Base-by-base conservation (phyloP, 1,284 basidiomycete genomes). In the Puccinia triticina region DNA sequence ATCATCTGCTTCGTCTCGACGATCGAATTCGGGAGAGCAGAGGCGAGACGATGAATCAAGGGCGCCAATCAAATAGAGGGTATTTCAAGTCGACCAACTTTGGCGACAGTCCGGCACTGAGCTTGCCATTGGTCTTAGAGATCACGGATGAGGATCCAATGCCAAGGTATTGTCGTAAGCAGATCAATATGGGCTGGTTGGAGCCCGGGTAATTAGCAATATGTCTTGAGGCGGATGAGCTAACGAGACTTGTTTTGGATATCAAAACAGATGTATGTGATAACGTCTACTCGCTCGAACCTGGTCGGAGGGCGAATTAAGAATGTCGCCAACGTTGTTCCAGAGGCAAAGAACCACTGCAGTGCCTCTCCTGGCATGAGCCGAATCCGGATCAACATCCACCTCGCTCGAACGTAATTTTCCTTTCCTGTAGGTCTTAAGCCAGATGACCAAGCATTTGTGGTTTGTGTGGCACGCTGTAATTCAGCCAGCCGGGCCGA, bases 171-270 rank as follows among this genome's bases (percentile, higher is more conserved):
- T 81, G 79, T 18, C 79, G 67, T 5, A 81, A 14, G 46, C 79
- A 81, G 16, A 81, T 64, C 50, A 81, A 46, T 14, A 71, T 81
- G 5, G 79, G 79, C 43, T 81, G 79, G 48, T 81, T 73, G 57
- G 43, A 40, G 57, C 64, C 79, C 14, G 79, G 79, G 43, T 81
- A 74, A 74, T 81, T 74, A 11, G 72, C 79, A 46, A 81, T 67
- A 43, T 81, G 79, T 37, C 34, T 67, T 29, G 79, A 81, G 11
- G 67, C 40, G 11, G 79, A 43, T 14, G 71, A 81, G 48, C 79
- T 81, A 10, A 61, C 21, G 0, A 64, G 29, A 37, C 0, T 29
- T 46, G 18, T 40, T 55, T 61, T 74, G 43, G 2, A 66, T 40
- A 16, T 40, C 59, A 61, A 61, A 40, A 11, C 37, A 50, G 48